Evolutionary conservation across 2,329 filamentous ascomycete species (phyloP).

Genomic region (Amphichorda felina): DNA sequence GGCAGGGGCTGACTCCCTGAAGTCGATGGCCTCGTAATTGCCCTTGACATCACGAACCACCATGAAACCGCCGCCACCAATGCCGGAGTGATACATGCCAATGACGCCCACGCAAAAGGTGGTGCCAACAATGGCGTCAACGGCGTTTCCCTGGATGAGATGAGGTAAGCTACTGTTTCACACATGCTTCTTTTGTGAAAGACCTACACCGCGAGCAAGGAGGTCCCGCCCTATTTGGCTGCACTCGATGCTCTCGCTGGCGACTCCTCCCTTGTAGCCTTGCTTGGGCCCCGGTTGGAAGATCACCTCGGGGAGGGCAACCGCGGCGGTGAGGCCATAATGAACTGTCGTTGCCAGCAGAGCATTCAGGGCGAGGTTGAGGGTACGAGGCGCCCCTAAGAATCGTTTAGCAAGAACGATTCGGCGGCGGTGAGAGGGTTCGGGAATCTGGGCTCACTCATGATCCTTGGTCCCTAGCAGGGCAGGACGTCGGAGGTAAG

Average conservation of each 20-base stretch:
- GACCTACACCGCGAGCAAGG: conserved; percentile 36
- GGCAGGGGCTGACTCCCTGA: conserved; percentile 76
- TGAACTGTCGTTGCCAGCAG: background rate
- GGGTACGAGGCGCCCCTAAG: background rate
- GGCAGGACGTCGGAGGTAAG: too few species aligned
- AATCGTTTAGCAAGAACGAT: too few species aligned
- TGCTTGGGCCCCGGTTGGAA: conserved; percentile 7
- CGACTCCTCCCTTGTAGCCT: conserved; percentile 47
- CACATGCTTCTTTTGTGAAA: too few species aligned
- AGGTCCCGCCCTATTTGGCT: conserved; percentile 57
- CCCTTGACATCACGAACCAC: conserved; percentile 62
- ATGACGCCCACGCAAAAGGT: conserved; percentile 66
- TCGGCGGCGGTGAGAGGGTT: too few species aligned
- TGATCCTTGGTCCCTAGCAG: too few species aligned
- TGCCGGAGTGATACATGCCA: conserved; percentile 68
- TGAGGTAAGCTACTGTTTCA: background rate
- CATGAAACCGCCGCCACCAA: conserved; percentile 88
- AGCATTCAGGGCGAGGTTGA: background rate
- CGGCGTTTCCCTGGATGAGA: conserved; percentile 51
- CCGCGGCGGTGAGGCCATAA: conserved; percentile 3
- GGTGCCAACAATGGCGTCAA: conserved; percentile 64
- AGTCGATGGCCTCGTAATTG: conserved; percentile 80
- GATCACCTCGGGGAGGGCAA: conserved; percentile 9
- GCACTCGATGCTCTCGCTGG: conserved; percentile 58
- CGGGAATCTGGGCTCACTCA: too few species aligned